Percentiles rank a stretch among this genome's conserved stretches.
Evolutionary conservation across 192 early-diverging fungal genomes (phyloP).

Genomic region (Coemansia sp.): DNA sequence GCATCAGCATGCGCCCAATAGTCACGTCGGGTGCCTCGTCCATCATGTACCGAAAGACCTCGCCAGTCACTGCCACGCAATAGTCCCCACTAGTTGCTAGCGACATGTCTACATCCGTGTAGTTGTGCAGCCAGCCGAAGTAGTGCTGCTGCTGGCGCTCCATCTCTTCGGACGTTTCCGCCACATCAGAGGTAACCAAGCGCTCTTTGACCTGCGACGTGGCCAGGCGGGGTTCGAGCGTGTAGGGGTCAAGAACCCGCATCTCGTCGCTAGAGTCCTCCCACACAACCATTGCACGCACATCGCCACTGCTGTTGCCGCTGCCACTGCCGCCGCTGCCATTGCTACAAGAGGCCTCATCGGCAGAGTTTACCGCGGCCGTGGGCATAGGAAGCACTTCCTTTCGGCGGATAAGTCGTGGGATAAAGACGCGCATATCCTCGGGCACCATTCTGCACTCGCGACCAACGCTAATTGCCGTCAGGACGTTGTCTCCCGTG

Average conservation of each 20-base stretch:
- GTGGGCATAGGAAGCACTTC: conserved; percentile 10
- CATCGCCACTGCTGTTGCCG: conserved; percentile 1
- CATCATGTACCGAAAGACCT: conserved; percentile 93
- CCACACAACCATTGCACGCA: conserved; percentile 55
- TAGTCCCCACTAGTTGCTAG: conserved; percentile 58
- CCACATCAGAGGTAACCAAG: conserved; percentile 33
- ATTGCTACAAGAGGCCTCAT: not conserved
- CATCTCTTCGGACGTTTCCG: conserved; percentile 44
- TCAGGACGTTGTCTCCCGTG: conserved; percentile 96
- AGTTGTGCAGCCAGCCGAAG: conserved; percentile 41
- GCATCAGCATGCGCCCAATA: conserved; percentile 78
- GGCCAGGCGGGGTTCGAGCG: conserved; percentile 49
- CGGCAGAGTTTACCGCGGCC: not conserved
- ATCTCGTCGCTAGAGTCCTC: conserved; percentile 59
- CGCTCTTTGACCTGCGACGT: conserved; percentile 28
- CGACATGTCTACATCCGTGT: conserved; percentile 30
- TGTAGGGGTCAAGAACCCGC: conserved; percentile 56
- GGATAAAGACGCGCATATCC: conserved; percentile 73
- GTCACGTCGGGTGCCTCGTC: conserved; percentile 65
- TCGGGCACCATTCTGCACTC: conserved; percentile 89
- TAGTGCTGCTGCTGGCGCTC: conserved; percentile 49
- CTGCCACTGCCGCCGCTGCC: not conserved
- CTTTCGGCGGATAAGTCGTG: conserved; percentile 60
- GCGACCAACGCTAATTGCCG: conserved; percentile 89
- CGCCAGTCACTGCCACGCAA: conserved; percentile 90